These are phyloP conservation scores for Wakefieldia striispora DNA, from an alignment of 768 basidiomycete genomes.

Conservation along the genomic window DNA sequence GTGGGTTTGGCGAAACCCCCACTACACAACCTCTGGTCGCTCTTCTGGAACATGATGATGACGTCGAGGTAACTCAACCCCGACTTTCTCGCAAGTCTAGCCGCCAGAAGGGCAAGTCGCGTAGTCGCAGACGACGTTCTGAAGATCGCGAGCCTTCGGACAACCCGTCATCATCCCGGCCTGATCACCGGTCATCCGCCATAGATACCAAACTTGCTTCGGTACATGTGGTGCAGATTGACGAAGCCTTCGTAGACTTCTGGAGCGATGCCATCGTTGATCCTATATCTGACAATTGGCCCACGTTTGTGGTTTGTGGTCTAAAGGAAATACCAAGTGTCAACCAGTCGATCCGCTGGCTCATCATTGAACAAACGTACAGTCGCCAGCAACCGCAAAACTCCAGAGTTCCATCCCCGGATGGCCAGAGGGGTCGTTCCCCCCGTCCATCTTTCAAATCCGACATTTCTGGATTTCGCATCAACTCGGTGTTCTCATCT, in stretches of 20 bases:
- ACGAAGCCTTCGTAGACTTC: constrained; percentile 82
- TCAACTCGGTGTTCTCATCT: constrained; percentile 43
- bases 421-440: constrained; percentile 31
- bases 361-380: constrained; percentile 67
- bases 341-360: constrained; percentile 48
- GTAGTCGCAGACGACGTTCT: constrained; percentile 21
- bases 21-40: constrained; percentile 44
- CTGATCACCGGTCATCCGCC: constrained; percentile 10
- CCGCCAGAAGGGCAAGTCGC: constrained; percentile 32
- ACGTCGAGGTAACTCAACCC: constrained; percentile 55
- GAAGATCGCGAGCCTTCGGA: constrained; percentile 15
- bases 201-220: constrained; percentile 41
- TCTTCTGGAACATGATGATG: constrained; percentile 62
- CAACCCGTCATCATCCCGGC: constrained; percentile 19
- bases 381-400: constrained; percentile 31
- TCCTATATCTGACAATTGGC: constrained; percentile 63
- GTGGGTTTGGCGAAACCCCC: constrained; percentile 54
- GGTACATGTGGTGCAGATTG: constrained; percentile 50
- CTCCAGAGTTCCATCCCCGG: constrained; percentile 26
- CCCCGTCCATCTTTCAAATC: constrained; percentile 48
- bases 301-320: constrained; percentile 67
- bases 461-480: constrained; percentile 36
- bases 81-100: constrained; percentile 33
- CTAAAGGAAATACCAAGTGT: constrained; percentile 41
- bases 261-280: constrained; percentile 76